Conservation (phyloP, 1,139 yeast species). For the Suhomyces guaymorum region DNA sequence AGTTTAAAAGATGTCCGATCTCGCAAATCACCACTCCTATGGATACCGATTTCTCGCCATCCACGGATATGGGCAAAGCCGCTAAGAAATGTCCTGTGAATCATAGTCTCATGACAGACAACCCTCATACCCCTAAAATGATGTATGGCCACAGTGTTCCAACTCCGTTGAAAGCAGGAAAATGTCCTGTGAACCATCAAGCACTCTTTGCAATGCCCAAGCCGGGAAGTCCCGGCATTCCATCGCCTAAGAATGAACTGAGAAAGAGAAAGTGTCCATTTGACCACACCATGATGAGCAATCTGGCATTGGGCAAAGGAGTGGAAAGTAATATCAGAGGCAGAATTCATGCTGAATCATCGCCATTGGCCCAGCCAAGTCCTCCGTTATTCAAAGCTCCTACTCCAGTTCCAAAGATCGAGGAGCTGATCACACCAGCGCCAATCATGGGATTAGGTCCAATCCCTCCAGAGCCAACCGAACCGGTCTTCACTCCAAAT, state of each 20-base stretch:
- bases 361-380: conserved; percentile 3
- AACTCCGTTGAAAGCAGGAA: conserved; percentile 1
- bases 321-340: conserved; percentile 34
- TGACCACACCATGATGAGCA: conserved; percentile 27
- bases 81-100: conserved; percentile 22
- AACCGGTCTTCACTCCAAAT: conserved; percentile 3
- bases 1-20: conserved; percentile 31
- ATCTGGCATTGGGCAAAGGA: conserved; percentile 18
- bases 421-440: conserved; percentile 3
- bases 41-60: conserved; percentile 15
- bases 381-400: conserved; percentile 9
- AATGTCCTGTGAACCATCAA: conserved; percentile 9
- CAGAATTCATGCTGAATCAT: conserved; percentile 6
- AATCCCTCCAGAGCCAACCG: conserved; percentile 4
- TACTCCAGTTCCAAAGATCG: conserved; percentile 8
- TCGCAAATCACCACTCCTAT: conserved; percentile 32
- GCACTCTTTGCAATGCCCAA: conserved; percentile 4
- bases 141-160: neutral
- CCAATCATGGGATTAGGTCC: conserved; percentile 4
- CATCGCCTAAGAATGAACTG: conserved; percentile 3
- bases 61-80: conserved; percentile 2
- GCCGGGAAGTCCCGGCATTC: neutral
- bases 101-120: conserved; percentile 11
- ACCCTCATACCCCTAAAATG: too few relatives aligned
- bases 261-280: conserved; percentile 35